Conservation (phyloP, 2,329 filamentous ascomycete species). For the Ascochyta rabiei region DNA sequence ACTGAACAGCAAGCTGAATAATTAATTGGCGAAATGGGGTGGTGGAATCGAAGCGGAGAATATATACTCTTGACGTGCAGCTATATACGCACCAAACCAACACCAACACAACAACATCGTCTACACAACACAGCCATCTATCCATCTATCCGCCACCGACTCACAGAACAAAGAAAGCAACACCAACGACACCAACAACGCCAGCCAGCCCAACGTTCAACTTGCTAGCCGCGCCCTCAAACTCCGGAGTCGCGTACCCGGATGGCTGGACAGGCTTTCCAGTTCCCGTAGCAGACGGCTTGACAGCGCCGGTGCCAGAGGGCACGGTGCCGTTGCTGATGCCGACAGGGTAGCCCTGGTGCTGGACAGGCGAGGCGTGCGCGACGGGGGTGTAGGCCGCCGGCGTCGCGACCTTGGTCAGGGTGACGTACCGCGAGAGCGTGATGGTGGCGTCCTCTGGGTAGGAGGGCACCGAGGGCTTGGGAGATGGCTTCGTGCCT, state of each 20-base stretch:
- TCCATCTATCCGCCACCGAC: no score
- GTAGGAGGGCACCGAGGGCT: constrained; percentile 10
- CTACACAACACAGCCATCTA: no score
- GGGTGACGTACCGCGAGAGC: constrained; percentile 22
- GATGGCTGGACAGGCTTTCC: constrained; percentile 15
- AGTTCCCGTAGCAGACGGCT: constrained; percentile 2
- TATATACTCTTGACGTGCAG: no score
- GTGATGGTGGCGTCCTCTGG: constrained; percentile 19
- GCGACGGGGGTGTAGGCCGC: constrained; percentile 20
- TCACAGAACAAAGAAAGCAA: constrained; percentile 33
- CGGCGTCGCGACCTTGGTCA: constrained; percentile 30
- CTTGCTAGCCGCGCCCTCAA: constrained; percentile 35
- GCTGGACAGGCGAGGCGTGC: constrained; percentile 5
- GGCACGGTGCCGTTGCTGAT: constrained; percentile 13
- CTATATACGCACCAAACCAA: no score
- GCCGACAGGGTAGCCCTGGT: constrained; percentile 13
- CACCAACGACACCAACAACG: constrained; percentile 20
- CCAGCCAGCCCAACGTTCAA: constrained; percentile 28
- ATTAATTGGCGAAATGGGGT: neutral
- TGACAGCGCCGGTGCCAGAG: constrained; percentile 15
- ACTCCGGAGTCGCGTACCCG: constrained; percentile 21
- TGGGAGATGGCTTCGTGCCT: constrained; percentile 1
- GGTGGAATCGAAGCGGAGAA: constrained; percentile 10
- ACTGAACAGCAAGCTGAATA: constrained; percentile 1
- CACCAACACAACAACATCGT: neutral